phyloP scores from a whole-genome alignment of 805 yeast species.

The Ogataea ganodermae region DNA sequence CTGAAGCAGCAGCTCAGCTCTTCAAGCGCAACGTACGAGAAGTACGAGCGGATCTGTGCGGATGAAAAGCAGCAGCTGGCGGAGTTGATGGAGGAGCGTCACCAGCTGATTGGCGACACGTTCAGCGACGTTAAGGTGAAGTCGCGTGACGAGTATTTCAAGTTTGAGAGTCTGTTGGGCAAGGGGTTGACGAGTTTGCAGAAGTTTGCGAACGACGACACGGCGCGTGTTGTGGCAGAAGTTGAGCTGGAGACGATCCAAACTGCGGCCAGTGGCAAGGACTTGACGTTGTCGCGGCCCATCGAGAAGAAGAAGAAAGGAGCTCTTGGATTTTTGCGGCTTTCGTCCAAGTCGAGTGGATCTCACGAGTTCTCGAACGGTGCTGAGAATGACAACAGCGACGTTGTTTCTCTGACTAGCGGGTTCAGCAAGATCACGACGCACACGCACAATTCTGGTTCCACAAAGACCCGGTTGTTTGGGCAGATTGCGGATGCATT shows the following conservation, averaged over 20 bases:
- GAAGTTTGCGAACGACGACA: conserved; percentile 71
- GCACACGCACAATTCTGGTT: conserved; percentile 21
- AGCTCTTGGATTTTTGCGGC: conserved; percentile 45
- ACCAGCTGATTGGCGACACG: conserved; percentile 34
- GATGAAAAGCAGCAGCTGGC: conserved; percentile 54
- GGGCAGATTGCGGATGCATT: conserved; percentile 26
- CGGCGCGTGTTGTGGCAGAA: conserved; percentile 69
- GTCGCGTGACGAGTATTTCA: conserved; percentile 39
- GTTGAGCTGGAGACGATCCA: conserved; percentile 91
- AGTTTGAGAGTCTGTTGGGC: conserved; percentile 54
- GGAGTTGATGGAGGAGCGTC: conserved; percentile 38
- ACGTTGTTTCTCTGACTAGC: conserved; percentile 31
- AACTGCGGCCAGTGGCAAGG: conserved; percentile 76
- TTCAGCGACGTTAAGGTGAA: conserved; percentile 41
- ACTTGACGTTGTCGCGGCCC: conserved; percentile 58
- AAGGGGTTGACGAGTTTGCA: conserved; percentile 56
- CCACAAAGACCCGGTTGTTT: conserved; percentile 30
- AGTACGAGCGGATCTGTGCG: conserved; percentile 43
- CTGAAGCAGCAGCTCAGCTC: conserved; percentile 53
- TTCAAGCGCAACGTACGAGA: conserved; percentile 41
- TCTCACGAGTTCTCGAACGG: conserved; percentile 19
- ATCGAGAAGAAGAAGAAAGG: conserved; percentile 58
- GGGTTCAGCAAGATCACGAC: conserved; percentile 31
- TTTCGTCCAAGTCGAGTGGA: conserved; percentile 10
- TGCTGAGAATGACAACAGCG: conserved; percentile 24